A percentile compares a stretch with the other conserved stretches of the same genome.
Conservation (phyloP, 805 yeast genomes). For the Pichia phayaonensis region DNA sequence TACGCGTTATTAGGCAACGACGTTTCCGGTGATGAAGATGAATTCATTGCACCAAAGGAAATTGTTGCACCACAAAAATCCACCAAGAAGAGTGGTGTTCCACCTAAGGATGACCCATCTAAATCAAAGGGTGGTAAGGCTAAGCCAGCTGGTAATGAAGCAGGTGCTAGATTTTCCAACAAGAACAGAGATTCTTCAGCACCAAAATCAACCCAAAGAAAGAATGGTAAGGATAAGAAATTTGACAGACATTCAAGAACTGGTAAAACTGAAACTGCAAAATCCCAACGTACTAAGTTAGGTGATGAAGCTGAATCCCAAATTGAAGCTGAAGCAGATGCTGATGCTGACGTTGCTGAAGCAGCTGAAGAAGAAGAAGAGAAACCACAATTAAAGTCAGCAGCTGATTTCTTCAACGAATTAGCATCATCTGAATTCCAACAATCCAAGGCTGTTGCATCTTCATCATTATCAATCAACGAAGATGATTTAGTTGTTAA, state of each 20-base stretch:
- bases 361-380: slow-evolving; percentile 34
- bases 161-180: slow-evolving; percentile 66
- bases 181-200: slow-evolving; percentile 61
- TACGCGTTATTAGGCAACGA: slow-evolving; percentile 83
- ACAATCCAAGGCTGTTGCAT: slow-evolving; percentile 16
- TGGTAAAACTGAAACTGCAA: slow-evolving; percentile 76
- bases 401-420: slow-evolving; percentile 82
- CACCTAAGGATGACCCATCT: slow-evolving; percentile 73
- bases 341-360: slow-evolving; percentile 38
- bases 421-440: slow-evolving; percentile 38
- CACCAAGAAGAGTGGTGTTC: slow-evolving; percentile 77
- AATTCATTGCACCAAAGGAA: slow-evolving; percentile 56
- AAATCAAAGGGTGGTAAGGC: slow-evolving; percentile 65
- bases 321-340: slow-evolving; percentile 47
- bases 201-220: slow-evolving; percentile 40
- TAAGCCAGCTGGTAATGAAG: slow-evolving; percentile 81
- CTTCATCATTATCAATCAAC: slow-evolving; percentile 36
- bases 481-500: slow-evolving; percentile 58
- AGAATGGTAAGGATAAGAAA: slow-evolving; percentile 43
- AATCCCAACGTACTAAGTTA: slow-evolving; percentile 83
- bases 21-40: slow-evolving; percentile 69
- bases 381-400: slow-evolving; percentile 56
- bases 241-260: slow-evolving; percentile 83
- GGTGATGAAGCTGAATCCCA: slow-evolving; percentile 62
- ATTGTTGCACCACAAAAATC: slow-evolving; percentile 75